A percentile compares a stretch with the other conserved stretches of the same genome.
Evolutionary conservation across 805 yeast genomes (phyloP).

Genomic region (Novakomyces olei): DNA sequence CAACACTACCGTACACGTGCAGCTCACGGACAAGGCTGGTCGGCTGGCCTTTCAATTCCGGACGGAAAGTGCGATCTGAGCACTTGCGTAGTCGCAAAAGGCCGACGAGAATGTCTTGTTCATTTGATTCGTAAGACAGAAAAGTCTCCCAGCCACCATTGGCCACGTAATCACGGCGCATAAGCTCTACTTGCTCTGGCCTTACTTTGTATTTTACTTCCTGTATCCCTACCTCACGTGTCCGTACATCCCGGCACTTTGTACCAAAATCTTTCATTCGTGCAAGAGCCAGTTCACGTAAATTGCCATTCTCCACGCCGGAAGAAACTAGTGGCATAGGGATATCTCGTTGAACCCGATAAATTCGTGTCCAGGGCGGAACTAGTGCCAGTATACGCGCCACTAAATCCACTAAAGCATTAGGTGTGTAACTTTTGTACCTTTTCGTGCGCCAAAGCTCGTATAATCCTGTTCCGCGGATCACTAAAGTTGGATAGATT

Average conservation of each 20-base stretch:
- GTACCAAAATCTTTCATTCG: conserved; percentile 98
- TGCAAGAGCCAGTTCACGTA: conserved; percentile 84
- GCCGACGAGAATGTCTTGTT: conserved; percentile 86
- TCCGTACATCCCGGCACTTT: conserved; percentile 82
- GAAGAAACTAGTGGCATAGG: conserved; percentile 97
- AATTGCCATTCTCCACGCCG: conserved; percentile 93
- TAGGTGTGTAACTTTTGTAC: conserved; percentile 84
- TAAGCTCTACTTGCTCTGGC: conserved; percentile 90
- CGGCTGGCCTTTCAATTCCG: conserved; percentile 62
- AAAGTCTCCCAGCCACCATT: conserved; percentile 99
- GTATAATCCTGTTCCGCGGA: conserved; percentile 90
- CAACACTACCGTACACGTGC: conserved; percentile 94
- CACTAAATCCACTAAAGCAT: conserved; percentile 78
- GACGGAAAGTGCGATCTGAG: conserved; percentile 65
- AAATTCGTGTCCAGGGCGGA: conserved; percentile 98
- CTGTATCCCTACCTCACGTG: conserved; percentile 96
- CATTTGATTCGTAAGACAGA: conserved; percentile 86
- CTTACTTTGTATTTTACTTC: conserved; percentile 92
- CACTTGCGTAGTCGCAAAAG: conserved; percentile 72
- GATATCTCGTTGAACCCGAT: conserved; percentile 94
- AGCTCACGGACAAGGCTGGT: conserved; percentile 91
- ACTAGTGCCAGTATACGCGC: conserved; percentile 90
- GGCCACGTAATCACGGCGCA: conserved; percentile 88
- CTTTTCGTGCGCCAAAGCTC: conserved; percentile 94
- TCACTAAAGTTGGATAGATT: conserved; percentile 85